Evolutionary conservation across 805 yeast genomes (phyloP).

Genomic region (Pichia membranifaciens): DNA sequence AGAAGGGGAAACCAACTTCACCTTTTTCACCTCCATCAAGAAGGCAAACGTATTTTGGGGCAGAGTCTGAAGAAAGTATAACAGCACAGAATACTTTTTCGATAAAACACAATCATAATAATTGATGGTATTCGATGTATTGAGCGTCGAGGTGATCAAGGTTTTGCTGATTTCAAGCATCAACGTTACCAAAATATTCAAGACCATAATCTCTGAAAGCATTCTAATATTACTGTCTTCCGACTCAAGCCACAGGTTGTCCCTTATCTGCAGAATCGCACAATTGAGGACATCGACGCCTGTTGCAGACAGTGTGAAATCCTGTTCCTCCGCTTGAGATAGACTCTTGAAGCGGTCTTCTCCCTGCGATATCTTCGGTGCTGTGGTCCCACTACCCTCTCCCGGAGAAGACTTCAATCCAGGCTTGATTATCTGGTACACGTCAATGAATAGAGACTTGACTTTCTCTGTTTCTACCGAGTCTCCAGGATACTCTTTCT

Average conservation of each 20-base stretch:
- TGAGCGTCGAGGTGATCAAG: conserved; percentile 37
- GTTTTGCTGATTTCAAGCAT: conserved; percentile 20
- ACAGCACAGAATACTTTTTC: conserved; percentile 21
- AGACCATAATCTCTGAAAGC: conserved; percentile 21
- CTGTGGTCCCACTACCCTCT: too few relatives aligned
- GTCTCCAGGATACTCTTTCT: neutral
- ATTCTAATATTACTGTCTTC: conserved; percentile 11
- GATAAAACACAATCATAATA: conserved; percentile 41
- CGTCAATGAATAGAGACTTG: conserved; percentile 1
- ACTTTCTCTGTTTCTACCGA: neutral
- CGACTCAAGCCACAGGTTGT: conserved; percentile 1
- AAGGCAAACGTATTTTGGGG: conserved; percentile 25
- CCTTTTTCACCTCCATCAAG: neutral
- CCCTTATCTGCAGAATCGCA: neutral
- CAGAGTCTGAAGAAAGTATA: conserved; percentile 38
- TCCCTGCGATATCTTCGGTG: too few relatives aligned
- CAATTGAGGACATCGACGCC: neutral
- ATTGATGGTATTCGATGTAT: conserved; percentile 37
- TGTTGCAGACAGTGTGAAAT: neutral
- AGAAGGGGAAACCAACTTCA: neutral
- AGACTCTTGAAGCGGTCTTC: neutral
- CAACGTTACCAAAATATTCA: conserved; percentile 20
- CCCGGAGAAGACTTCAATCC: neutral
- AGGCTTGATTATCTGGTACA: conserved; percentile 5
- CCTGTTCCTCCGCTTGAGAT: neutral